Evolutionary conservation across 208 protist species (phyloP).

Genomic region (Blastocrithidia nonstop): DNA sequence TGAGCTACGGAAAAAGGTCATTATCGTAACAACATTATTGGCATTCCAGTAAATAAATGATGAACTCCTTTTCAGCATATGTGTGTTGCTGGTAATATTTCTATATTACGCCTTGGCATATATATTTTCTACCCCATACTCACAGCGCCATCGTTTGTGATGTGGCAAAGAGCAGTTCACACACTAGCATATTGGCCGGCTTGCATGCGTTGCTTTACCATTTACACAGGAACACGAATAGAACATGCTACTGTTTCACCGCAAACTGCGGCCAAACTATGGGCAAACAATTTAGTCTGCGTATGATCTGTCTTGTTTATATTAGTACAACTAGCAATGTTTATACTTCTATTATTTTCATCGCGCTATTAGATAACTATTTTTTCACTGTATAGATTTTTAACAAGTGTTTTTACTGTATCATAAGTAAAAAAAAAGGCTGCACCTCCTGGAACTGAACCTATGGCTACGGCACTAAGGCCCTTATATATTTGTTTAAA

Average conservation of each 20-base stretch:
- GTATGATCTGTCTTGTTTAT: neutral
- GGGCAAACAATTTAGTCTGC: slow-evolving; percentile 14
- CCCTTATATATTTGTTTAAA: slow-evolving; percentile 79
- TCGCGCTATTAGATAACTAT: too few species aligned
- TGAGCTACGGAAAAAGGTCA: slow-evolving; percentile 86
- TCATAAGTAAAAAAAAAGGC: slow-evolving; percentile 85
- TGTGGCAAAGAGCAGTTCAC: slow-evolving; percentile 14
- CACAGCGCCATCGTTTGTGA: too few species aligned
- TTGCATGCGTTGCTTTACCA: slow-evolving; percentile 88
- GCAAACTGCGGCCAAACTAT: slow-evolving; percentile 38
- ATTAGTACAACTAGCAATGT: slow-evolving; percentile 1
- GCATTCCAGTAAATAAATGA: slow-evolving; percentile 66
- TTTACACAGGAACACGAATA: slow-evolving; percentile 80
- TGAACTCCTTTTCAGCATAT: slow-evolving; percentile 30
- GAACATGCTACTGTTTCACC: slow-evolving; percentile 76
- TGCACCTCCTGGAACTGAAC: slow-evolving; percentile 79
- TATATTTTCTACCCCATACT: too few species aligned
- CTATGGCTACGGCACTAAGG: slow-evolving; percentile 62
- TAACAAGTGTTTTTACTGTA: slow-evolving; percentile 8
- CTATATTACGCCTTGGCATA: too few species aligned
- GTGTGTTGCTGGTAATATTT: neutral
- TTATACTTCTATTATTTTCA: neutral
- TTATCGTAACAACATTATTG: slow-evolving; percentile 74
- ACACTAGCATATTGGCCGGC: slow-evolving; percentile 32
- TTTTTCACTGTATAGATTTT: neutral